A percentile compares a stretch with the other conserved stretches of the same genome.
Conservation (phyloP, 352 stramenopile genomes). For the Phytopythium chamaehyphon region DNA sequence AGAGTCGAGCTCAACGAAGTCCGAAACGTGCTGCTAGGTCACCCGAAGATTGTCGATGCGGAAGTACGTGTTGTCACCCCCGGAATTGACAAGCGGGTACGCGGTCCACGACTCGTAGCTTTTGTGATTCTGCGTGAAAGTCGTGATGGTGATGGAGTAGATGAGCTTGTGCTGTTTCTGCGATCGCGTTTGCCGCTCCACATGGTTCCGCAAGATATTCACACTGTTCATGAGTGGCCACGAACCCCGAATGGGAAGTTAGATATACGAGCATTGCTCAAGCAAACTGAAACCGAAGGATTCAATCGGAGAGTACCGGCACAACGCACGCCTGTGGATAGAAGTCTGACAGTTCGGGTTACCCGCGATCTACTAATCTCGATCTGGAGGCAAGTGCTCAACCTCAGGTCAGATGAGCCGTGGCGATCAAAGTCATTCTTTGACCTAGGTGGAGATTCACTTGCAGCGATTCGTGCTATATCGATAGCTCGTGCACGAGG, state of each 20-base stretch:
- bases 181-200: conserved; percentile 38
- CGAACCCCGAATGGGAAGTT: conserved; percentile 76
- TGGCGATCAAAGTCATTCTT: conserved; percentile 50
- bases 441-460: conserved; percentile 59
- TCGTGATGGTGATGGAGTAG: conserved; percentile 4
- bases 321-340: not conserved
- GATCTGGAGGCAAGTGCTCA: conserved; percentile 46
- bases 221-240: conserved; percentile 39
- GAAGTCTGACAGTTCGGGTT: conserved; percentile 19
- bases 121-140: conserved; percentile 39
- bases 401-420: conserved; percentile 7
- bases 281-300: no score
- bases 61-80: conserved; percentile 31
- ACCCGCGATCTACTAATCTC: conserved; percentile 36
- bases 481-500: conserved; percentile 44
- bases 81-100: not conserved
- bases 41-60: conserved; percentile 31
- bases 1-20: conserved; percentile 82
- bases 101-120: conserved; percentile 26
- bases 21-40: conserved; percentile 46
- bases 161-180: conserved; percentile 21
- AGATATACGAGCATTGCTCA: conserved; percentile 35
- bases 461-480: conserved; percentile 62
- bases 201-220: conserved; percentile 61
- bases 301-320: no score